Base-by-base conservation (phyloP, 768 basidiomycete genomes). In the Termitomyces sp. region DNA sequence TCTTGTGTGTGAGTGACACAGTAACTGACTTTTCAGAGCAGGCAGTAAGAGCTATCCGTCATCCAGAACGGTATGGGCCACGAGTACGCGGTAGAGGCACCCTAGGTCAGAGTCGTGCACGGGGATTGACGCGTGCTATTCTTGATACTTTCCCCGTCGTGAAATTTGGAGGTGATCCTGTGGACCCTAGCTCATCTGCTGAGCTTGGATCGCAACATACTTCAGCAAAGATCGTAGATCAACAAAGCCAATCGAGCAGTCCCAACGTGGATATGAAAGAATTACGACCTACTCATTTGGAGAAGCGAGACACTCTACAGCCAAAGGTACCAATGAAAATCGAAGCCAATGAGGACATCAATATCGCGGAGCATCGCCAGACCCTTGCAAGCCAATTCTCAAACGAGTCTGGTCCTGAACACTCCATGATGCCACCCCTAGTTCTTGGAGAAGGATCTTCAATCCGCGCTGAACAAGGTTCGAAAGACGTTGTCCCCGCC, bases 131-230 rank as follows among this genome's bases (percentile, higher is more conserved):
- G 1, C 85, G 92, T 20, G 96, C 96, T 20, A 94, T 98, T 57
- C 77, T 98, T 55, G 95, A 98, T 64, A 97, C 94, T 3, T 98
- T 98, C 75, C 94, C 95, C 4, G 75, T 97, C 60, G 87, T 96
- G 72, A 93, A 94, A 69, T 98, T 94, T 64, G 84, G 85, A 26
- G 65, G 58, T 34, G 63, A 52, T 47, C 44, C 61, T 7, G 31
- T 52, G 20, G 37, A 46, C 6, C 28, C 55, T 24, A n/a, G 50
- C 31, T 22, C 31, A 22, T 33, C 48, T 16, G 10, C 53, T 13
- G 58, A 59, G 26, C 46, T 53, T 5, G 54, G 29, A 33, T 26
- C 46, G 18, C 55, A 53, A 37, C 18, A 48, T 41, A 54, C 16
- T 20, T 37, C 54, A 20, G 34, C 18, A n/a, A 72, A 72, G 57